Evolutionary conservation across 1,284 basidiomycete genomes (phyloP), one percentile per base, ranked within the genome.

Genomic region (Austroboletus novae-zelandiae): DNA sequence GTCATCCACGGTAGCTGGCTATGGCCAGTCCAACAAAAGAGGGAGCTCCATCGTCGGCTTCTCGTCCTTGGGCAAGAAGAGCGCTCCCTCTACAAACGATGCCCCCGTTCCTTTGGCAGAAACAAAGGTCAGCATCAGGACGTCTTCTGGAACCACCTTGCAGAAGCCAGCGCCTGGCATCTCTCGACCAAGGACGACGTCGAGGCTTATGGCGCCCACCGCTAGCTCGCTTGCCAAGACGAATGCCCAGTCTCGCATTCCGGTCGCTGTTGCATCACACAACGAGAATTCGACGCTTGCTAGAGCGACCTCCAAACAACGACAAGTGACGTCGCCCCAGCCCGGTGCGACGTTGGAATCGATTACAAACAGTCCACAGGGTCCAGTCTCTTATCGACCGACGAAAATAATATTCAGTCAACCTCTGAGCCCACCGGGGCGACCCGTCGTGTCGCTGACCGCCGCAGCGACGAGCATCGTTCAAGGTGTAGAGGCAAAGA

Each of bases 211-310:
- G 46, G 84, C 86, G 0, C 87, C 87, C 0, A 90, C 88, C 1
- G 87, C 84, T 3, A 86, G 86, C 57, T 91, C 88, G 1, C 71
- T 90, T 25, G 89, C 88, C 3, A 88, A 83, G 70, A 70, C 61
- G 55, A 72, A 57, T 45, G 53, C 34, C 41, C 57, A 46, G 27
- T 45, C 56, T 47, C 58, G 60, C 23, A 52, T 55, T 45, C 57
- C 65, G 14, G 46, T 49, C 20, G 32, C 55, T 15, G 14, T 23
- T 18, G 40, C 45, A 23, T 36, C 48, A 3, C 44, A 51, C 5
- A 50, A 36, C 8, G 62, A 66, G 47, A 55, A 61, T 31, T 18
- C 40, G 23, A 54, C 45, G 9, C 23, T 54, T 2, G 40, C 35
- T 14, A 66, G 35, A 47, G 54, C 43, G n/a, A 36, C 32, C 7